Evolutionary conservation across 257 asterid species (phyloP), one percentile per base, ranked within the genome.

Genomic region (Jacaranda mimosifolia): DNA sequence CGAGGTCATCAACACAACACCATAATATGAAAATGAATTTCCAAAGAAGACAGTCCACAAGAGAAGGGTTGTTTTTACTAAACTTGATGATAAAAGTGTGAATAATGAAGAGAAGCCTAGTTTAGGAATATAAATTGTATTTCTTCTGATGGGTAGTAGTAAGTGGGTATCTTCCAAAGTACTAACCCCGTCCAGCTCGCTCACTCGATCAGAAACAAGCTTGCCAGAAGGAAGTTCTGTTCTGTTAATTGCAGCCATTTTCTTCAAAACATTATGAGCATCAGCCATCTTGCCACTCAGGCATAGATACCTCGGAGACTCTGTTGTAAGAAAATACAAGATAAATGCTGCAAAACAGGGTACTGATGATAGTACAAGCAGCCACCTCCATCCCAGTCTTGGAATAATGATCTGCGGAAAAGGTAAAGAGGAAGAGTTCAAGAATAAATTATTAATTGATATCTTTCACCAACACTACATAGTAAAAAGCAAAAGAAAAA

Each of bases 301-400:
- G 77, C 76, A 90, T 8, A 91, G 81, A 70, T 87, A 91, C 75
- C 94, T 84, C 0, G 96, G 96, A 80, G 94, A 91, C 82, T 91
- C 96, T 51, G 83, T 46, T 9, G 84, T 85, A 70, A 85, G 72
- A 55, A 80, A 60, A 76, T 78, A 87, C 42, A 87, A 82, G 64
- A 86, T 6, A 63, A 89, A 75, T 40, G 90, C 85, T 19, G 77
- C 81, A 40, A 87, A 70, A 73, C 88, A 82, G 76, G 96, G 92
- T 56, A 86, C 17, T n/a, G 94, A 87, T 42, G 92, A 90, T 69
- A 91, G 75, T 46, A 79, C 88, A 67, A 91, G 91, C 78, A 91
- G 80, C 94, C 94, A 91, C 68, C 94, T 91, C 94, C 96, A 91
- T 72, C 94, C 91, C 49, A 89, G 77, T 55, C 77, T 78, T 55